phyloP scores from a whole-genome alignment of 1,284 basidiomycete genomes.

The Cryptococcus depauperatus region DNA sequence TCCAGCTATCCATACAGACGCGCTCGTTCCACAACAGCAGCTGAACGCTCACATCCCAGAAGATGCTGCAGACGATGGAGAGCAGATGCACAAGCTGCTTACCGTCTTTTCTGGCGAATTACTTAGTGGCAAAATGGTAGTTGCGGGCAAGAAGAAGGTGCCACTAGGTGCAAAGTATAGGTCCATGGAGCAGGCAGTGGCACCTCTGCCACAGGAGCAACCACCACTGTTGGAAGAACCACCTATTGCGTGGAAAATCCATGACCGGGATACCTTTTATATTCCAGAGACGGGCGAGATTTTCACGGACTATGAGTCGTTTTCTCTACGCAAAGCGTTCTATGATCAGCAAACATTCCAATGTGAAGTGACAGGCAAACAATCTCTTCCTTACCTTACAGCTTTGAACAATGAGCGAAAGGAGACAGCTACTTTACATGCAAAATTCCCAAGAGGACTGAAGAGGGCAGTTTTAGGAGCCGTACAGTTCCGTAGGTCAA shows the following conservation, averaged over 20 bases:
- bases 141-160: slow-evolving; percentile 7
- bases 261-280: slow-evolving; percentile 70
- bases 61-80: slow-evolving; percentile 36
- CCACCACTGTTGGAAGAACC: slow-evolving; percentile 3
- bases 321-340: slow-evolving; percentile 83
- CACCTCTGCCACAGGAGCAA: neutral
- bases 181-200: slow-evolving; percentile 7
- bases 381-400: slow-evolving; percentile 85
- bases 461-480: slow-evolving; percentile 83
- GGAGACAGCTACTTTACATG: slow-evolving; percentile 78
- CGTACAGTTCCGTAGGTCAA: slow-evolving; percentile 85
- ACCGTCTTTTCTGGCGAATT: slow-evolving; percentile 24
- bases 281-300: slow-evolving; percentile 88
- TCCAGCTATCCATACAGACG: slow-evolving; percentile 32
- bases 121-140: slow-evolving; percentile 1
- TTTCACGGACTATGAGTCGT: slow-evolving; percentile 90
- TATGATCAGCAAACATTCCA: slow-evolving; percentile 64
- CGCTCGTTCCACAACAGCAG: slow-evolving; percentile 2
- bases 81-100: slow-evolving; percentile 33
- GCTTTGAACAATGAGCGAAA: slow-evolving; percentile 83
- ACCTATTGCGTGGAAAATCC: slow-evolving; percentile 25
- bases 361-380: slow-evolving; percentile 72
- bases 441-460: slow-evolving; percentile 82
- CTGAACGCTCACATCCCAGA: slow-evolving; percentile 15
- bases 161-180: too few species aligned